Conservation (phyloP, 2,329 filamentous ascomycete genomes). For the Phialocephala subalpina region DNA sequence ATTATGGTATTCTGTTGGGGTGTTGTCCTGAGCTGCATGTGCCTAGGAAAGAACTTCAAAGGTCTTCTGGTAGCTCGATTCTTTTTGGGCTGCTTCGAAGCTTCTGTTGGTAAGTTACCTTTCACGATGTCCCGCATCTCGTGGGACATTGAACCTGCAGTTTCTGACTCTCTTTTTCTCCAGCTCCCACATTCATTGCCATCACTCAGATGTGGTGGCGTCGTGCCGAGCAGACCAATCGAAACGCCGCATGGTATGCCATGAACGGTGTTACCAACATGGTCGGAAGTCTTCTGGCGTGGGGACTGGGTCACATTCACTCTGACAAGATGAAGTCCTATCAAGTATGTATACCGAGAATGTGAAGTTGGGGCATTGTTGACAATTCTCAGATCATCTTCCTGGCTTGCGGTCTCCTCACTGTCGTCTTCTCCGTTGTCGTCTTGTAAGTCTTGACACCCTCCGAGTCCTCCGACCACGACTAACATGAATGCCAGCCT, state of each 20-base stretch:
- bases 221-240: slow-evolving; percentile 63
- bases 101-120: slow-evolving; percentile 31
- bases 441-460: slow-evolving; percentile 44
- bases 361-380: background rate
- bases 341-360: slow-evolving; percentile 27
- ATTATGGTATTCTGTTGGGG: slow-evolving; percentile 63
- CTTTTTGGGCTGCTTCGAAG: slow-evolving; percentile 63
- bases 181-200: slow-evolving; percentile 60
- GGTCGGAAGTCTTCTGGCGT: slow-evolving; percentile 37
- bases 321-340: slow-evolving; percentile 50
- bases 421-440: slow-evolving; percentile 54
- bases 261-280: slow-evolving; percentile 63
- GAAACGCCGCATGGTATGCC: slow-evolving; percentile 65
- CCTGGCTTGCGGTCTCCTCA: slow-evolving; percentile 60
- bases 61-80: slow-evolving; percentile 49
- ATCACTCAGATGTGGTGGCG: slow-evolving; percentile 71
- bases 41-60: slow-evolving; percentile 44
- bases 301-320: slow-evolving; percentile 64
- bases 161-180: slow-evolving; percentile 5
- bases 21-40: slow-evolving; percentile 48
- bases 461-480: background rate
- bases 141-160: background rate
- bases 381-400: slow-evolving; percentile 53
- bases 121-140: background rate
- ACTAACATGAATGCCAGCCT: slow-evolving; percentile 32